Evolutionary conservation across 441 rosid species (phyloP).

Genomic region (Melianthus villosus): DNA sequence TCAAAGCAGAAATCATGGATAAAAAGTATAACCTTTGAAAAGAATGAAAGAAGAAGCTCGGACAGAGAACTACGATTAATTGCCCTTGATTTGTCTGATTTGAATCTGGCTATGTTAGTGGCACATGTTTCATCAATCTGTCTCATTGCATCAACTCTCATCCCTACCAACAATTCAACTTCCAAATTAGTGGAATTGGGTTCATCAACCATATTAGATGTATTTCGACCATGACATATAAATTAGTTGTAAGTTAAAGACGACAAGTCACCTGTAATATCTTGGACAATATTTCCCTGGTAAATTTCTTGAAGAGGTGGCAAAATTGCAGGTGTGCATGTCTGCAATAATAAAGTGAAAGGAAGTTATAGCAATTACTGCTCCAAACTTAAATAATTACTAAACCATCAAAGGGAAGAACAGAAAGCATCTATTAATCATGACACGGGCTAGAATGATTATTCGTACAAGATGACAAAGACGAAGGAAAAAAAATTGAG

Average conservation of each 20-base stretch:
- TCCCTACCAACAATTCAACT: too few relatives aligned
- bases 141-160: constrained; percentile 46
- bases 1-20: not conserved
- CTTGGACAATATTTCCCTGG: constrained; percentile 43
- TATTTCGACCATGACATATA: too few relatives aligned
- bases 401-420: not conserved
- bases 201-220: too few relatives aligned
- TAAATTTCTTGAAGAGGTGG: constrained; percentile 72
- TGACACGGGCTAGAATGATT: too few relatives aligned
- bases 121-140: constrained; percentile 30
- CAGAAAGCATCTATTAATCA: not conserved
- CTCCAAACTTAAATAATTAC: not conserved
- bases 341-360: constrained; percentile 27
- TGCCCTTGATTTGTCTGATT: constrained; percentile 22
- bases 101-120: constrained; percentile 39
- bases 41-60: constrained; percentile 63
- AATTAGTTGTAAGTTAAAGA: too few relatives aligned
- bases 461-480: too few relatives aligned
- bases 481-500: too few relatives aligned
- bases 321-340: constrained; percentile 72
- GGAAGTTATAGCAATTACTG: not conserved
- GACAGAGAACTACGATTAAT: constrained; percentile 49
- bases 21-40: constrained; percentile 39
- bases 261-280: too few relatives aligned
- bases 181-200: too few relatives aligned